A percentile compares a stretch with the other conserved stretches of the same genome.
These are phyloP conservation scores for Tolypocladium sp. DNA, from an alignment of 2,329 filamentous ascomycete genomes.

Conservation along the genomic window DNA sequence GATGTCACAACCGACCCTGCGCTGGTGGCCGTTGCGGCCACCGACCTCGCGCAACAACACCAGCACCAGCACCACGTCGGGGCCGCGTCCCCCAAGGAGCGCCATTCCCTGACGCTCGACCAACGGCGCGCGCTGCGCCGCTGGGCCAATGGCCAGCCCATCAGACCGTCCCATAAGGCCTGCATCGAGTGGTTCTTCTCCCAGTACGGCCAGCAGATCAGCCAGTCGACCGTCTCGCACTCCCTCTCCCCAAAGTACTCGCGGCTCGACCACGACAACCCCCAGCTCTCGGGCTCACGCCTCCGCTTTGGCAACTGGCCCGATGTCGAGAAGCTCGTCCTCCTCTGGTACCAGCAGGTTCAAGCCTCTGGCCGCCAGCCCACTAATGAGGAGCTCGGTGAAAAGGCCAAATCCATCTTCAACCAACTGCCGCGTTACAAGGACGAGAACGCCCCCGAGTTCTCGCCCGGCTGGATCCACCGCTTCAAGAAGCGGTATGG, in stretches of 20 bases:
- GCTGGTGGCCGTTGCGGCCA: slow-evolving; percentile 21
- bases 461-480: slow-evolving; percentile 56
- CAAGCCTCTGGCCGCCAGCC: slow-evolving; percentile 45
- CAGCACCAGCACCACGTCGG: slow-evolving; percentile 3
- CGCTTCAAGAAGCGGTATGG: slow-evolving; percentile 57
- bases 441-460: slow-evolving; percentile 50
- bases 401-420: slow-evolving; percentile 53
- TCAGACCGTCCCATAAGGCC: slow-evolving; percentile 49
- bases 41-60: slow-evolving; percentile 14
- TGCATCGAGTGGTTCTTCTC: slow-evolving; percentile 55
- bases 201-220: slow-evolving; percentile 51
- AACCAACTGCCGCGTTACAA: slow-evolving; percentile 49
- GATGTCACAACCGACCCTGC: slow-evolving; percentile 29
- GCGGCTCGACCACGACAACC: slow-evolving; percentile 48
- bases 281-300: slow-evolving; percentile 52
- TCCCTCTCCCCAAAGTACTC: slow-evolving; percentile 54
- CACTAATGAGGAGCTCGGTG: slow-evolving; percentile 53
- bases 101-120: slow-evolving; percentile 52
- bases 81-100: slow-evolving; percentile 29
- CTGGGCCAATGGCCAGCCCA: slow-evolving; percentile 48
- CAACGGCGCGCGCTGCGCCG: slow-evolving; percentile 51
- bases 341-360: slow-evolving; percentile 46
- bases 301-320: slow-evolving; percentile 57
- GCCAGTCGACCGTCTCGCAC: slow-evolving; percentile 54
- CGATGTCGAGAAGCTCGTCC: slow-evolving; percentile 49